Evolutionary conservation across 2,329 filamentous ascomycete species (phyloP).

Genomic region (Thielaviopsis euricoi): DNA sequence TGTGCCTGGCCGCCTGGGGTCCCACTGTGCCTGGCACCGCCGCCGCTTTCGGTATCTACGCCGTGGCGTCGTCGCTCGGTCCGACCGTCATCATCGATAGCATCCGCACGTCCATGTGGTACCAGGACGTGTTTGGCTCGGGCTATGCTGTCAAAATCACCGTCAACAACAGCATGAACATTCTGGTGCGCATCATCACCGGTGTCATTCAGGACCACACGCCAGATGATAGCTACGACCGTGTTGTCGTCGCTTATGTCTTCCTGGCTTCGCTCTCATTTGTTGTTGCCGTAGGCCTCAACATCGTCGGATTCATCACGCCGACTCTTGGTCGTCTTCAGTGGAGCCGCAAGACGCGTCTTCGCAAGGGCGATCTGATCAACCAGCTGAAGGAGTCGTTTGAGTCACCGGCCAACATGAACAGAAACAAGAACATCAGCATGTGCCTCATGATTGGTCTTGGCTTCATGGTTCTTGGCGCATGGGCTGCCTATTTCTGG

Average conservation of each 20-base stretch:
- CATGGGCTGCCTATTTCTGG: conserved; percentile 43
- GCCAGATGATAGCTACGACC: conserved; percentile 37
- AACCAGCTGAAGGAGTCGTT: conserved; percentile 26
- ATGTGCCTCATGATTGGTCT: conserved; percentile 26
- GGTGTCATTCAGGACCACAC: conserved; percentile 39
- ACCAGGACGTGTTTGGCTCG: conserved; percentile 41
- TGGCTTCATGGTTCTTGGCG: conserved; percentile 30
- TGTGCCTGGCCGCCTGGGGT: conserved; percentile 38
- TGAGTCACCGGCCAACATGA: conserved; percentile 19
- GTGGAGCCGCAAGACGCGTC: conserved; percentile 39
- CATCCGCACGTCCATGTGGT: conserved; percentile 42
- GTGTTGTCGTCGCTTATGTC: conserved; percentile 39
- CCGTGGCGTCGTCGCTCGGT: conserved; percentile 36
- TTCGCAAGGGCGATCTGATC: conserved; percentile 26
- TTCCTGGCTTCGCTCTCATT: conserved; percentile 33
- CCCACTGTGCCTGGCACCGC: conserved; percentile 33
- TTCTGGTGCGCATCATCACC: conserved; percentile 39
- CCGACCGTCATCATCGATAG: conserved; percentile 43
- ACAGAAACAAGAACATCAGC: conserved; percentile 25
- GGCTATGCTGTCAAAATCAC: conserved; percentile 44
- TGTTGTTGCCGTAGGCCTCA: conserved; percentile 25
- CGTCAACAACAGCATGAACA: conserved; percentile 47
- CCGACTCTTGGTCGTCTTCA: conserved; percentile 33
- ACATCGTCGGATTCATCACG: conserved; percentile 23
- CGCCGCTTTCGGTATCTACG: conserved; percentile 42